Percentiles rank a stretch among this genome's conserved stretches.
phyloP scores from a whole-genome alignment of 2,329 filamentous ascomycete species.

The Fusarium sp. region DNA sequence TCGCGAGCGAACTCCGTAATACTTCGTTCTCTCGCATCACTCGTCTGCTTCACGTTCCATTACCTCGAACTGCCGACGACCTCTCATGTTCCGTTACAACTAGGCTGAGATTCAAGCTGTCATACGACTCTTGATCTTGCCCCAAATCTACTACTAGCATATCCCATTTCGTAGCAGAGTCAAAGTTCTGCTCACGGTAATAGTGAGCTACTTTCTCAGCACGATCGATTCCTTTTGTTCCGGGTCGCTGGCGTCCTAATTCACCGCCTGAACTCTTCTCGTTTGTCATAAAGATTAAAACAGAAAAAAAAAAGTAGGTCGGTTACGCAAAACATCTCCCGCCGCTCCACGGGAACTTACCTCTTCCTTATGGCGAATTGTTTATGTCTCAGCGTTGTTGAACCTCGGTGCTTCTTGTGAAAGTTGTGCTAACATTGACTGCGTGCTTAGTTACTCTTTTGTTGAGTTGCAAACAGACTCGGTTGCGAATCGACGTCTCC shows the following conservation, averaged over 20 bases:
- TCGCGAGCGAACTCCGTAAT: conserved; percentile 48
- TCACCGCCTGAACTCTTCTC: conserved; percentile 54
- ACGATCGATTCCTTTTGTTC: conserved; percentile 57
- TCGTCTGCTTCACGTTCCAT: conserved; percentile 38
- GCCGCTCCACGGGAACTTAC: conserved; percentile 8
- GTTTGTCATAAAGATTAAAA: conserved; percentile 40
- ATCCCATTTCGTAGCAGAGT: conserved; percentile 43
- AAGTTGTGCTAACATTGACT: conserved; percentile 24
- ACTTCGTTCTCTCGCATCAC: conserved; percentile 37
- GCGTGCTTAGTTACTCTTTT: conserved; percentile 25
- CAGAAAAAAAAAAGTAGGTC: conserved; percentile 47
- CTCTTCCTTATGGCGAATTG: neutral
- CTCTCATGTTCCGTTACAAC: conserved; percentile 52
- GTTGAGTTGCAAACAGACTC: conserved; percentile 29
- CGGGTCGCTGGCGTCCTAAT: conserved; percentile 70
- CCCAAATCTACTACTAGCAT: conserved; percentile 34
- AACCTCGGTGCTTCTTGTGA: neutral
- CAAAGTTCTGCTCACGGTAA: conserved; percentile 58
- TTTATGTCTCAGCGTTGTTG: neutral
- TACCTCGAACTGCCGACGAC: conserved; percentile 38
- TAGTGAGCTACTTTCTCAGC: conserved; percentile 58
- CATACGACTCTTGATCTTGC: conserved; percentile 50
- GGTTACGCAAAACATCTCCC: conserved; percentile 15
- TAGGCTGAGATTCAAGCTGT: conserved; percentile 52
- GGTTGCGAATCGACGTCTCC: conserved; percentile 17